Evolutionary conservation across 2,329 filamentous ascomycete genomes (phyloP).

Genomic region (Cryphonectria carpinicola): DNA sequence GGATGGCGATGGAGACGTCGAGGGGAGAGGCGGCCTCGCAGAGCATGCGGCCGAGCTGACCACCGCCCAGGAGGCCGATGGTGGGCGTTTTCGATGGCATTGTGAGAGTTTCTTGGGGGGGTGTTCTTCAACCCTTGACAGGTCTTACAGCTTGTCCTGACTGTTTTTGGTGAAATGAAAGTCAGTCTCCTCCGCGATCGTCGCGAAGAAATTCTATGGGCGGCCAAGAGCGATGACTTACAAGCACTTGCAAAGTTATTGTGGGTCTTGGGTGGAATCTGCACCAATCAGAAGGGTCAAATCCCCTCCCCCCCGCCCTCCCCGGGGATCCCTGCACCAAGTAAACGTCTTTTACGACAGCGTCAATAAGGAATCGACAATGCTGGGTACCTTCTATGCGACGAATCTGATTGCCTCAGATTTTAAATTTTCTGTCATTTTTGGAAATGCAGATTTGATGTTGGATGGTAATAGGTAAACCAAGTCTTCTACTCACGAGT

Average conservation of each 20-base stretch:
- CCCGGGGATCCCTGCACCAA: neutral
- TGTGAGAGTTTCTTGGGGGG: neutral
- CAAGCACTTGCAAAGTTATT: neutral
- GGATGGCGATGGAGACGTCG: conserved; percentile 76
- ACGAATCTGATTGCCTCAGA: neutral
- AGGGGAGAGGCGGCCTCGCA: conserved; percentile 79
- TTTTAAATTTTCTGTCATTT: neutral
- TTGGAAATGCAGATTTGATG: neutral
- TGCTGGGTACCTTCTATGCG: neutral
- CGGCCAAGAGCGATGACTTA: neutral
- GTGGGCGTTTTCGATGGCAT: conserved; percentile 37
- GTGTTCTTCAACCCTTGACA: conserved; percentile 18
- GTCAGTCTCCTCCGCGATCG: neutral
- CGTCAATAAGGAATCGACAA: neutral
- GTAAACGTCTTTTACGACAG: neutral
- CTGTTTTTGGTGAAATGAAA: neutral
- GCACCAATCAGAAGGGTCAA: too few relatives aligned
- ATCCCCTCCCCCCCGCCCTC: too few relatives aligned
- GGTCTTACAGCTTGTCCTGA: neutral
- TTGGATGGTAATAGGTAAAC: neutral
- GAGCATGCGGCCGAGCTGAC: conserved; percentile 91
- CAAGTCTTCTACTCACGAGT: neutral
- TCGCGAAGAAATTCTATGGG: neutral
- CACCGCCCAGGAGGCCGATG: conserved; percentile 61
- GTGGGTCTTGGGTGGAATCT: neutral